Evolutionary conservation across 257 asterid genomes (phyloP).

Genomic region (Jacaranda copaia): DNA sequence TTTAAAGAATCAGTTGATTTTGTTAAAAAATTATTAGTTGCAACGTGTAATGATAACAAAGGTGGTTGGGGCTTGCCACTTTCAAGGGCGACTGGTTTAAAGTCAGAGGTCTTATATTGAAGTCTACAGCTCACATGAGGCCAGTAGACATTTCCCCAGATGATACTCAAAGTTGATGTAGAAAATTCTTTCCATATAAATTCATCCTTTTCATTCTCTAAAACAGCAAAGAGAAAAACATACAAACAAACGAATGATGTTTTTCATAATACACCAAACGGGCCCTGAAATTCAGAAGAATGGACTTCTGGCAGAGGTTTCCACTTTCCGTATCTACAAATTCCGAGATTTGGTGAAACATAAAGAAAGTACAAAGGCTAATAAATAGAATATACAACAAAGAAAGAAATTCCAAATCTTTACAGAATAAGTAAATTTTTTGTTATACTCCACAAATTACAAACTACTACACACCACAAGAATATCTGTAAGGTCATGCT

Average conservation of each 20-base stretch:
- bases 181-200: background rate
- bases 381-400: background rate
- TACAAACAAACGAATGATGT: too few species aligned
- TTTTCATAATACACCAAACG: too few species aligned
- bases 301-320: background rate
- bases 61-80: background rate
- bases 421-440: conserved; percentile 2
- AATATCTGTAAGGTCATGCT: background rate
- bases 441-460: background rate
- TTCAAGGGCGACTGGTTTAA: too few species aligned
- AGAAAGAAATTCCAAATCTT: background rate
- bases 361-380: background rate
- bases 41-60: background rate
- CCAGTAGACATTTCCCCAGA: conserved; percentile 9
- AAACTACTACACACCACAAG: background rate
- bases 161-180: conserved; percentile 29
- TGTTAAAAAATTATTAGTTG: too few species aligned
- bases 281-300: background rate
- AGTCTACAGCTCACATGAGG: background rate
- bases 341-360: conserved; percentile 7
- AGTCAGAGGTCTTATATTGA: too few species aligned
- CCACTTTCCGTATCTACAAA: background rate
- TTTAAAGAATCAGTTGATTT: background rate
- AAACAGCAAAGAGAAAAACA: background rate
- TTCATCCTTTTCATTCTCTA: background rate